Conservation (phyloP, 2,329 filamentous ascomycete genomes). For the Penicillium italicum region DNA sequence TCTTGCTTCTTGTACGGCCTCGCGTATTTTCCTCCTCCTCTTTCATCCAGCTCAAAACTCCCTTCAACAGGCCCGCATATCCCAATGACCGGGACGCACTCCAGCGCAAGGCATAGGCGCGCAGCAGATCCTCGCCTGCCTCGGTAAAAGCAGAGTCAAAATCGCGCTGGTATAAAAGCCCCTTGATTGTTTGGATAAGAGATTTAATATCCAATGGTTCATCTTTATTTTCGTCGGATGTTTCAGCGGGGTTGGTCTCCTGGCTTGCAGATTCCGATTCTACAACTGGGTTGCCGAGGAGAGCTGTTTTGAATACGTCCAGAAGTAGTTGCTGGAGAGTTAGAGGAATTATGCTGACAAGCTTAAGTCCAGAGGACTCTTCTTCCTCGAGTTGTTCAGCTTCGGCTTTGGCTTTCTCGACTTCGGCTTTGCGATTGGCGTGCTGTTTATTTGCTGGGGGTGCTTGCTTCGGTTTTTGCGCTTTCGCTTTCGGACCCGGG, state of each 20-base stretch:
- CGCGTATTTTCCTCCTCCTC: background rate
- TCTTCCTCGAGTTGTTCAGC: background rate
- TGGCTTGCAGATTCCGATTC: background rate
- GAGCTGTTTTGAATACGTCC: slow-evolving; percentile 67
- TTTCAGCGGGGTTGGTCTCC: background rate
- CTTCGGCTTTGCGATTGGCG: slow-evolving; percentile 6
- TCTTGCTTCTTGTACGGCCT: background rate
- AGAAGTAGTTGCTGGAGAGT: slow-evolving; percentile 67
- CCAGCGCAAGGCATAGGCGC: slow-evolving; percentile 86
- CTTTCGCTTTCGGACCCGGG: slow-evolving; percentile 1
- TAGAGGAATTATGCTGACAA: slow-evolving; percentile 43
- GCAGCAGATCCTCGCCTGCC: slow-evolving; percentile 63
- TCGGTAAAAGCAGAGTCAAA: slow-evolving; percentile 71
- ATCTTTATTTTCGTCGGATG: slow-evolving; percentile 4
- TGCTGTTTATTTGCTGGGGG: slow-evolving; percentile 12
- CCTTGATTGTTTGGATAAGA: slow-evolving; percentile 76
- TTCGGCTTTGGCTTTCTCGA: slow-evolving; percentile 7
- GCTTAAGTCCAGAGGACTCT: slow-evolving; percentile 15
- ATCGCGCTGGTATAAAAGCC: slow-evolving; percentile 79
- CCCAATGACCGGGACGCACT: slow-evolving; percentile 80
- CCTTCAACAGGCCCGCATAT: slow-evolving; percentile 63
- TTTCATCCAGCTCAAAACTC: slow-evolving; percentile 29
- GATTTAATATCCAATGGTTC: slow-evolving; percentile 40
- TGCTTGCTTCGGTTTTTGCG: slow-evolving; percentile 6
- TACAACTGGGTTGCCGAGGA: slow-evolving; percentile 41